phyloP scores from a whole-genome alignment of 1,139 yeast genomes.

The Geotrichum europaeum region DNA sequence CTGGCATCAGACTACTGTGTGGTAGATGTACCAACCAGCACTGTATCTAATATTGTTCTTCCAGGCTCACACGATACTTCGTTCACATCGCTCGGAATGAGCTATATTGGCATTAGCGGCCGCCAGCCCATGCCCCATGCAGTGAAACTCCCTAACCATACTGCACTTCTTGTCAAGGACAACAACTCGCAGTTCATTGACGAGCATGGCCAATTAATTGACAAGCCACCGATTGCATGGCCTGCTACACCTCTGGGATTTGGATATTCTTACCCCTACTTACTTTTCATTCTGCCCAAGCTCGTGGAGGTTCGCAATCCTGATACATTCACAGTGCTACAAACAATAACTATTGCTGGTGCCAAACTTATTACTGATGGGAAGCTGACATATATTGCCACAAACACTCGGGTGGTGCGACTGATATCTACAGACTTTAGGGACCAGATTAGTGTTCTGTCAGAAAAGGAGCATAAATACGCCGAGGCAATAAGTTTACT shows the following conservation, averaged over 20 bases:
- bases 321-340: conserved; percentile 28
- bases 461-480: conserved; percentile 21
- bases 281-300: conserved; percentile 27
- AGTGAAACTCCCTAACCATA: conserved; percentile 18
- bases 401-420: conserved; percentile 26
- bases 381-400: conserved; percentile 25
- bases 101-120: conserved; percentile 25
- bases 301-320: conserved; percentile 32
- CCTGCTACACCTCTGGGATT: conserved; percentile 26
- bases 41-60: conserved; percentile 11
- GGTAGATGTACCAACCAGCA: conserved; percentile 23
- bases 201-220: conserved; percentile 22
- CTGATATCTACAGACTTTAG: conserved; percentile 29
- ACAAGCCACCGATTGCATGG: conserved; percentile 22
- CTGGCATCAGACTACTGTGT: conserved; percentile 29
- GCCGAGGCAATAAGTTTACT: conserved; percentile 44
- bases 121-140: conserved; percentile 20
- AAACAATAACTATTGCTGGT: conserved; percentile 25
- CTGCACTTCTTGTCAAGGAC: conserved; percentile 29
- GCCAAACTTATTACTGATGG: conserved; percentile 22
- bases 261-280: conserved; percentile 33
- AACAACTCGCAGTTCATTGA: conserved; percentile 22
- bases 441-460: conserved; percentile 31
- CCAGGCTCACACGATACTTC: not conserved
- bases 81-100: conserved; percentile 11